Evolutionary conservation across 2,329 filamentous ascomycete genomes (phyloP).

Genomic region (Hypoxylon sp.): DNA sequence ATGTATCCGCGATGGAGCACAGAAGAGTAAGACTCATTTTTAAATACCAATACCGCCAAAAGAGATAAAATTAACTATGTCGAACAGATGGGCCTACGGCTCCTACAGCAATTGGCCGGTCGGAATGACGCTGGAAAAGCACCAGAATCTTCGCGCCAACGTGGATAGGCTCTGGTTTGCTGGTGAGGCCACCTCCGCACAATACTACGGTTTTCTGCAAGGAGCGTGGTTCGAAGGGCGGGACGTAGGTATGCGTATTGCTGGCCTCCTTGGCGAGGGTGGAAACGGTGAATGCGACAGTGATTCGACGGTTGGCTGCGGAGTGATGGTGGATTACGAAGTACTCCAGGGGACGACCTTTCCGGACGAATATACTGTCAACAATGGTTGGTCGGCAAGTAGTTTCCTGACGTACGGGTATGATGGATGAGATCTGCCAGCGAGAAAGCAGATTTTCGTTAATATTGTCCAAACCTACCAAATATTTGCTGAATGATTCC

Average conservation of each 20-base stretch:
- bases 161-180: conserved; percentile 74
- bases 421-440: conserved; percentile 19
- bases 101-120: conserved; percentile 79
- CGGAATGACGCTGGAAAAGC: conserved; percentile 73
- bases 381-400: conserved; percentile 58
- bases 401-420: conserved; percentile 54
- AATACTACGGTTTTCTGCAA: conserved; percentile 77
- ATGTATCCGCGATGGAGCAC: conserved; percentile 72
- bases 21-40: conserved; percentile 47
- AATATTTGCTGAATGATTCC: not conserved
- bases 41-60: not conserved
- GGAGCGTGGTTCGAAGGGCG: conserved; percentile 72
- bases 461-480: conserved; percentile 7
- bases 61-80: conserved; percentile 10
- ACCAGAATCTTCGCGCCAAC: conserved; percentile 78
- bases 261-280: conserved; percentile 53
- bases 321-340: conserved; percentile 50
- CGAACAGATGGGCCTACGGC: conserved; percentile 64
- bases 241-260: conserved; percentile 63
- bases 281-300: conserved; percentile 41
- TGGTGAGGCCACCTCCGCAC: conserved; percentile 73
- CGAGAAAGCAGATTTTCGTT: not conserved
- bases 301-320: conserved; percentile 49
- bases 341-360: conserved; percentile 57
- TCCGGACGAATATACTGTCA: conserved; percentile 53